Evolutionary conservation across 2,329 filamentous ascomycete species (phyloP), one percentile per base, ranked within the genome.

Genomic region (Orbilia quercus): DNA sequence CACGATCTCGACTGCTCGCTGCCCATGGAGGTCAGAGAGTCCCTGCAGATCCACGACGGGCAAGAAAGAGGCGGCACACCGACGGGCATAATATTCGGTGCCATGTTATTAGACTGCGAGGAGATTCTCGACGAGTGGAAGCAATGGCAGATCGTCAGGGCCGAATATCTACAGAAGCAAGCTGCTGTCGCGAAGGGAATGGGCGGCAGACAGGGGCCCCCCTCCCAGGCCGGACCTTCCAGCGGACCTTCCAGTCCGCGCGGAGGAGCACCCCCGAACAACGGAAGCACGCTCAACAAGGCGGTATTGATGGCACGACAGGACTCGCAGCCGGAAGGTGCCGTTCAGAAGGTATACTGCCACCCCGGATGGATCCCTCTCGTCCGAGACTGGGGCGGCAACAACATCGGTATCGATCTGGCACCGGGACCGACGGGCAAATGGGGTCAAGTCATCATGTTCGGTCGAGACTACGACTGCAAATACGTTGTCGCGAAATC

Each of bases 91-190:
- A 87, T 99, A 74, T 98, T 99, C 78, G 87, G 93, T 72, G 90
- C 88, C 80, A 99, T 99, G 95, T 83, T 99, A 75, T 87, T 99
- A 67, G 95, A 99, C 81, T 98, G 95, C 79, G 95, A 99, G 81
- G 95, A 99, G 80, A 96, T 99, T 77, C 90, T 96, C 20, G 92
- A 97, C 80, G 95, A 99, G 80, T 98, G 94, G 91, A 90, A 91
- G 78, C 96, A 96, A 79, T 99, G 95, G 95, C 89, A 92, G 78
- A 89, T 87, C 75, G 95, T 99, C 75, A 96, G 96, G 79, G 88
- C 94, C 69, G 91, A 97, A 79, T 96, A 91, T 80, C 85, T 98
- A 70, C 75, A 90, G 88, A 42, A 89, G 88, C 60, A 85, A 58
- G 59, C 76, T 79, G 79, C 72, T 18, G 28, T 38, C 14, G 23